Evolutionary conservation across 805 yeast species (phyloP).

Genomic region (Teunomyces pallodes): DNA sequence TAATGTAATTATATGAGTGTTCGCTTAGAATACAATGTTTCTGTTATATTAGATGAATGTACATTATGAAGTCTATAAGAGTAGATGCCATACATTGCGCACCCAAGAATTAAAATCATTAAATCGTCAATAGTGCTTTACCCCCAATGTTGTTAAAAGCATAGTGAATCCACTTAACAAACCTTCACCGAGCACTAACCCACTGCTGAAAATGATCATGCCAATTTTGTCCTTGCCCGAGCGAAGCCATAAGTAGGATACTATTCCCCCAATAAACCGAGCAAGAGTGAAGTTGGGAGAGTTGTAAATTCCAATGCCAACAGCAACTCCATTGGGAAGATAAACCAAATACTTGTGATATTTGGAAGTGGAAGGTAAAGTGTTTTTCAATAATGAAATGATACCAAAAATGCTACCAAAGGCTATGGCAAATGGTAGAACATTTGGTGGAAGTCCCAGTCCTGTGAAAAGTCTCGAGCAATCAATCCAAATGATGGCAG

Average conservation of each 20-base stretch:
- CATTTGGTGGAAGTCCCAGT: conserved; percentile 81
- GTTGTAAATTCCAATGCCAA: conserved; percentile 94
- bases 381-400: conserved; percentile 62
- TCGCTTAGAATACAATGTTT: background rate
- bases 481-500: conserved; percentile 95
- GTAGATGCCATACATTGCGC: background rate
- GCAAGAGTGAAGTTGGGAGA: conserved; percentile 93
- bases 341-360: conserved; percentile 46
- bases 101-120: background rate
- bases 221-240: conserved; percentile 47
- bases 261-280: conserved; percentile 82
- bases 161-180: conserved; percentile 78
- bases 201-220: conserved; percentile 87
- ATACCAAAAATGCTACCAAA: conserved; percentile 70
- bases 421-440: conserved; percentile 53
- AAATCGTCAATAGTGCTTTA: conserved; percentile 10
- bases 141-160: conserved; percentile 65
- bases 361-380: conserved; percentile 42
- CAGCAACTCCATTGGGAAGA: conserved; percentile 94
- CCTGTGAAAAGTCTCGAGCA: conserved; percentile 93
- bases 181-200: conserved; percentile 93
- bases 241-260: conserved; percentile 56
- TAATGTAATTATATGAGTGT: conserved; percentile 1
- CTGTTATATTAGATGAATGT: conserved; percentile 1
- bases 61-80: background rate